These are phyloP conservation scores for Backusella morwellensis DNA, from an alignment of 192 early-diverging fungal species.

Conservation along the genomic window DNA sequence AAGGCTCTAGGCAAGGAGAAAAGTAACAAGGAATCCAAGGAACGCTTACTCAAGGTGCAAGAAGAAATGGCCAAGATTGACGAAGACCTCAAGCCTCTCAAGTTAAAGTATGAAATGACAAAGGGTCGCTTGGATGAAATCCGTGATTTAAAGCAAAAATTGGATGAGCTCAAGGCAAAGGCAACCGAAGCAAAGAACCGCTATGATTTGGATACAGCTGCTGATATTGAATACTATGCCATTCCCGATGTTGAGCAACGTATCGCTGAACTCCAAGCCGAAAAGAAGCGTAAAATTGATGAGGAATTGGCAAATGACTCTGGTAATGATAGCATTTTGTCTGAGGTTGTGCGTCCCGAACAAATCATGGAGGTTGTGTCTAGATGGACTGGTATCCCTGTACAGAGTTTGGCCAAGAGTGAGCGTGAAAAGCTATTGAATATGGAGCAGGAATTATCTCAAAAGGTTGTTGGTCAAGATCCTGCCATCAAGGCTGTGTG, in stretches of 20 bases:
- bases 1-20: constrained; percentile 94
- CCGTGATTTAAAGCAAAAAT: constrained; percentile 79
- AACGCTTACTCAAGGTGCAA: constrained; percentile 73
- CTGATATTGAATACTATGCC: constrained; percentile 92
- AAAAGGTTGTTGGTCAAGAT: constrained; percentile 83
- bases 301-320: constrained; percentile 56
- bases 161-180: constrained; percentile 86
- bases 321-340: constrained; percentile 56
- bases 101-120: constrained; percentile 81
- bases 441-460: constrained; percentile 72
- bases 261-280: constrained; percentile 68
- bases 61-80: constrained; percentile 81
- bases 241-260: constrained; percentile 86
- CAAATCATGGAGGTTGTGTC: constrained; percentile 94
- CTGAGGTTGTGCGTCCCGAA: constrained; percentile 86
- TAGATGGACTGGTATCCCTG: constrained; percentile 97
- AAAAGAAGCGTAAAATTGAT: constrained; percentile 54
- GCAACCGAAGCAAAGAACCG: constrained; percentile 81
- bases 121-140: constrained; percentile 88
- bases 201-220: constrained; percentile 83
- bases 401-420: constrained; percentile 80
- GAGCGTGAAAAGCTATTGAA: constrained; percentile 84
- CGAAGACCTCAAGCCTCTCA: constrained; percentile 89
- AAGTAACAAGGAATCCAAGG: constrained; percentile 78
- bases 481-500: constrained; percentile 65